Evolutionary conservation across 108 stramenopile species (phyloP).

Genomic region (Fistulifera solaris): DNA sequence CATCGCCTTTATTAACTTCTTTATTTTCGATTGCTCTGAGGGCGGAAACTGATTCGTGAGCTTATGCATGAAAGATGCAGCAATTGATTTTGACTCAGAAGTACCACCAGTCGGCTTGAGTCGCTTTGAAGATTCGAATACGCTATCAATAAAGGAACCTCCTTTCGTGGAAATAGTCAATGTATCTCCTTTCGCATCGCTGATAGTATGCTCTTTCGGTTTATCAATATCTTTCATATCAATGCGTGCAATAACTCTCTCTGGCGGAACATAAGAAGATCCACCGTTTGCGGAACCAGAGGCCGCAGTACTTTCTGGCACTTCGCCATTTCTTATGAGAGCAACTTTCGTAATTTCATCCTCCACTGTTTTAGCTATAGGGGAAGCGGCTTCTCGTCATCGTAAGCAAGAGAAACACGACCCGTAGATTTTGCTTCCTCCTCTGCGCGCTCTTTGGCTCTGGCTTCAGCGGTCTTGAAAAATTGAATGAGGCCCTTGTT

Average conservation of each 20-base stretch:
- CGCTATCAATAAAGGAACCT: neutral
- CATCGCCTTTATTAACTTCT: constrained; percentile 53
- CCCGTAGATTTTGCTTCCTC: constrained; percentile 15
- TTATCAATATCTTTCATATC: constrained; percentile 19
- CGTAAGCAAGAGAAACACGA: constrained; percentile 5
- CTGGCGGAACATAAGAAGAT: constrained; percentile 29
- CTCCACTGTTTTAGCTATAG: constrained; percentile 8
- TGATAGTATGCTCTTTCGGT: neutral
- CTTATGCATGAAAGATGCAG: constrained; percentile 34
- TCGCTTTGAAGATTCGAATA: neutral
- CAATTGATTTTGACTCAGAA: constrained; percentile 8
- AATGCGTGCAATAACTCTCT: constrained; percentile 29
- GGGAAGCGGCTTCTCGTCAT: constrained; percentile 5
- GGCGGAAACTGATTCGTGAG: constrained; percentile 18
- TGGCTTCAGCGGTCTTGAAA: constrained; percentile 47
- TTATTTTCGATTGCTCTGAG: constrained; percentile 43
- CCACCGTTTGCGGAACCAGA: neutral
- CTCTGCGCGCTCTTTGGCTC: constrained; percentile 29
- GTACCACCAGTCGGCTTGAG: neutral
- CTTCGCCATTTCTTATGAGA: constrained; percentile 21
- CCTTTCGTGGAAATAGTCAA: neutral
- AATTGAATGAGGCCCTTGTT: constrained; percentile 47
- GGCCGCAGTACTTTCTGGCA: neutral
- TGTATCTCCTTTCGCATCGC: neutral
- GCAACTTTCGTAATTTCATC: constrained; percentile 46